phyloP scores from a whole-genome alignment of 1,284 basidiomycete species.

The Leccinum huronense region DNA sequence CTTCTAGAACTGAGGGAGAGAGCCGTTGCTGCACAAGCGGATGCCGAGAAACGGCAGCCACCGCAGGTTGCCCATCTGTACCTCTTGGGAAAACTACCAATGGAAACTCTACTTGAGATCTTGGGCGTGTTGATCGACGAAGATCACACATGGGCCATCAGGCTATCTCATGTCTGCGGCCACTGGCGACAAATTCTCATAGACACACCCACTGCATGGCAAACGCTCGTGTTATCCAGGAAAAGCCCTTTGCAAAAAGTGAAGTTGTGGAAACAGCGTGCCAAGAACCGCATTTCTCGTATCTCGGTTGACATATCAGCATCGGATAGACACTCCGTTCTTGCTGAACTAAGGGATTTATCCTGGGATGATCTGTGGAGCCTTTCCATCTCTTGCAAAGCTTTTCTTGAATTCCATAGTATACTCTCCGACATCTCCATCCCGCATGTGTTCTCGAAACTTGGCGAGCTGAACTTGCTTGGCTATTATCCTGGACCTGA shows the following conservation, averaged over 20 bases:
- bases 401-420: conserved; percentile 15
- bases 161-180: conserved; percentile 53
- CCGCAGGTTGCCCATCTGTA: conserved; percentile 25
- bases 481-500: not conserved
- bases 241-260: conserved; percentile 49
- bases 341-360: conserved; percentile 39
- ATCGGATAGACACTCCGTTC: conserved; percentile 32
- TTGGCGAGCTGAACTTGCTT: conserved; percentile 37
- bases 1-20: conserved; percentile 38
- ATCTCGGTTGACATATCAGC: conserved; percentile 35
- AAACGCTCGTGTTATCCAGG: conserved; percentile 52
- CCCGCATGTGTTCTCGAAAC: conserved; percentile 30
- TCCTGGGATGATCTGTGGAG: conserved; percentile 46
- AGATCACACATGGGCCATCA: conserved; percentile 45
- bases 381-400: conserved; percentile 33
- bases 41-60: conserved; percentile 8
- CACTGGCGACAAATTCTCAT: conserved; percentile 57
- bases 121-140: conserved; percentile 45
- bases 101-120: conserved; percentile 59
- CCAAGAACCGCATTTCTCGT: conserved; percentile 48
- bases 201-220: conserved; percentile 55
- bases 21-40: conserved; percentile 31
- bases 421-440: conserved; percentile 32
- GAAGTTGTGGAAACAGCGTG: conserved; percentile 54
- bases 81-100: conserved; percentile 53